phyloP scores from a whole-genome alignment of 768 basidiomycete species.

The Leccinum boreale region DNA sequence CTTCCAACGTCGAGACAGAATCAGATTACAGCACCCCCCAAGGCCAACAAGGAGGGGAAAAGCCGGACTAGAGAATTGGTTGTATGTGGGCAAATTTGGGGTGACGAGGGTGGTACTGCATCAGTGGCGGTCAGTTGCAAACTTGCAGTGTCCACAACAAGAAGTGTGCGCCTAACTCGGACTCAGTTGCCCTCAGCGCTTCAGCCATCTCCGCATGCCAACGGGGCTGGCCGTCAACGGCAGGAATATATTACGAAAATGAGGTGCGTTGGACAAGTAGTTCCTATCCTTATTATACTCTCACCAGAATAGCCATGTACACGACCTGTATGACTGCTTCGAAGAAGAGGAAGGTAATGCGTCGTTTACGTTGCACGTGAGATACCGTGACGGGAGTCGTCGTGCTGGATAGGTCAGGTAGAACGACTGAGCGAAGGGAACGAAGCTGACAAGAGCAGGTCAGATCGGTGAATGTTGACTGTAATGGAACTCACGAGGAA shows the following conservation, averaged over 20 bases:
- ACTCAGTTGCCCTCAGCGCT: too few relatives aligned
- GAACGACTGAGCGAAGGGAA: conserved; percentile 86
- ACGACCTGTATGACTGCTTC: conserved; percentile 79
- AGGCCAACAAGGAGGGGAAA: too few relatives aligned
- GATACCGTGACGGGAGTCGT: conserved; percentile 55
- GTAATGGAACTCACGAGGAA: conserved; percentile 68
- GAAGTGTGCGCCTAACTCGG: too few relatives aligned
- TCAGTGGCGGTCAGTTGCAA: too few relatives aligned
- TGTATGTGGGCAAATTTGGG: too few relatives aligned
- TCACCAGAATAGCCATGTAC: conserved; percentile 83
- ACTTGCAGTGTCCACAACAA: too few relatives aligned
- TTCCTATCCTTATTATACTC: conserved; percentile 38
- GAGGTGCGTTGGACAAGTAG: background rate
- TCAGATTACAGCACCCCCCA: too few relatives aligned
- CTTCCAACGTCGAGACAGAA: too few relatives aligned
- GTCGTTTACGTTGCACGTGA: conserved; percentile 73
- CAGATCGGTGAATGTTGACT: background rate
- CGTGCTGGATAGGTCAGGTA: conserved; percentile 66
- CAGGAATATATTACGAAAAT: background rate
- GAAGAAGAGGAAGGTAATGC: conserved; percentile 87
- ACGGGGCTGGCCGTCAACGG: background rate
- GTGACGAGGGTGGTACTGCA: too few relatives aligned
- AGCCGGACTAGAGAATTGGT: too few relatives aligned
- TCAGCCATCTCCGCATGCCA: too few relatives aligned
- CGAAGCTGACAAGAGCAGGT: conserved; percentile 63